Percentiles rank a stretch among this genome's conserved stretches.
Conservation (phyloP, 202 grass and related monocot genomes). For the Schoenoplectus triqueter region DNA sequence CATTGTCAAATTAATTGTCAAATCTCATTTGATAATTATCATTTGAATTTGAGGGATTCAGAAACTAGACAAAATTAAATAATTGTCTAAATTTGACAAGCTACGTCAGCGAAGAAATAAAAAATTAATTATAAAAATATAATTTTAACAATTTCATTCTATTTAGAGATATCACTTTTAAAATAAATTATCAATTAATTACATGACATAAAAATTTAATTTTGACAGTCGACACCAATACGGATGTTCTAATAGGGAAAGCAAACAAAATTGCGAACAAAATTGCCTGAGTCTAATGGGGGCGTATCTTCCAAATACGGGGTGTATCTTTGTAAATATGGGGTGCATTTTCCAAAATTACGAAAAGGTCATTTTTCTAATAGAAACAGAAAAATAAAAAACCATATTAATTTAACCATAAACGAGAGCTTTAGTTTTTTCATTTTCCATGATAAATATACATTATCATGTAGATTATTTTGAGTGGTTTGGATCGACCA, state of each 20-base stretch:
- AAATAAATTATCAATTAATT: no score
- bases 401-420: not conserved
- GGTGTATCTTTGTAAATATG: not conserved
- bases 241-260: not conserved
- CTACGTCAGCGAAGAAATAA: no score
- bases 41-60: no score
- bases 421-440: not conserved
- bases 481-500: not conserved
- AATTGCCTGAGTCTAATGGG: not conserved
- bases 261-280: not conserved
- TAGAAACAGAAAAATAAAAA: not conserved
- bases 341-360: not conserved
- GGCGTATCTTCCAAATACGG: not conserved
- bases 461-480: not conserved
- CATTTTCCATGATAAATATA: not conserved
- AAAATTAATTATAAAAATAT: no score
- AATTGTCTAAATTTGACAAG: no score
- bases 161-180: no score
- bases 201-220: no score
- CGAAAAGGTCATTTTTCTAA: not conserved
- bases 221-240: no score
- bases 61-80: no score
- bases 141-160: no score
- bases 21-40: no score
- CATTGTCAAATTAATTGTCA: no score